A percentile compares a stretch with the other conserved stretches of the same genome.
Evolutionary conservation across 129 eudicot species (phyloP).

Genomic region (Chrysanthemum lavandulifolium): DNA sequence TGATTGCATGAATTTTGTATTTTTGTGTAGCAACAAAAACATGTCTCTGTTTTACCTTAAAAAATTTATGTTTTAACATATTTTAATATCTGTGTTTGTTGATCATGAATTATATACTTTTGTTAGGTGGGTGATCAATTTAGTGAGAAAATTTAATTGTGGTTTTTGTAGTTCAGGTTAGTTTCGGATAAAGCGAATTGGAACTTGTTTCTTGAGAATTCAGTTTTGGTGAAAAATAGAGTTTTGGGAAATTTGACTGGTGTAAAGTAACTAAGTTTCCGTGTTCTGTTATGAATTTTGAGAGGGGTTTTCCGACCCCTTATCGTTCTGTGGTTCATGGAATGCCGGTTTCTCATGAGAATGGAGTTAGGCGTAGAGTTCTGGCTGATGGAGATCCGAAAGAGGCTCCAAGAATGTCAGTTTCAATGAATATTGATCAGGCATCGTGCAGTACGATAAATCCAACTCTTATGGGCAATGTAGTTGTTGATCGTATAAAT

Average conservation of each 20-base stretch:
- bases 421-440: neutral
- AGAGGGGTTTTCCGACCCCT: slow-evolving; percentile 38
- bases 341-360: slow-evolving; percentile 20
- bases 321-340: slow-evolving; percentile 12
- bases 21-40: neutral
- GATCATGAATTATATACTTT: slow-evolving; percentile 1
- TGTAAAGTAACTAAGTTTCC: neutral
- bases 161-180: slow-evolving; percentile 29
- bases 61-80: slow-evolving; percentile 3
- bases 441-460: neutral
- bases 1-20: slow-evolving; percentile 28
- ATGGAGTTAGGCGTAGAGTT: slow-evolving; percentile 7
- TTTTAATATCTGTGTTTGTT: neutral
- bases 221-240: slow-evolving; percentile 1
- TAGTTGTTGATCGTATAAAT: neutral
- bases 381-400: slow-evolving; percentile 13
- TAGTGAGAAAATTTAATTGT: slow-evolving; percentile 4
- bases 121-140: slow-evolving; percentile 18
- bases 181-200: slow-evolving; percentile 15
- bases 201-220: neutral
- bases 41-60: slow-evolving; percentile 5
- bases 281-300: slow-evolving; percentile 42
- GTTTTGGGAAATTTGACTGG: neutral
- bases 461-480: neutral
- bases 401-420: slow-evolving; percentile 5